Percentiles rank a stretch among this genome's conserved stretches.
These are phyloP conservation scores for Stephania cephalantha DNA, from an alignment of 164 flowering plant species.

Conservation along the genomic window DNA sequence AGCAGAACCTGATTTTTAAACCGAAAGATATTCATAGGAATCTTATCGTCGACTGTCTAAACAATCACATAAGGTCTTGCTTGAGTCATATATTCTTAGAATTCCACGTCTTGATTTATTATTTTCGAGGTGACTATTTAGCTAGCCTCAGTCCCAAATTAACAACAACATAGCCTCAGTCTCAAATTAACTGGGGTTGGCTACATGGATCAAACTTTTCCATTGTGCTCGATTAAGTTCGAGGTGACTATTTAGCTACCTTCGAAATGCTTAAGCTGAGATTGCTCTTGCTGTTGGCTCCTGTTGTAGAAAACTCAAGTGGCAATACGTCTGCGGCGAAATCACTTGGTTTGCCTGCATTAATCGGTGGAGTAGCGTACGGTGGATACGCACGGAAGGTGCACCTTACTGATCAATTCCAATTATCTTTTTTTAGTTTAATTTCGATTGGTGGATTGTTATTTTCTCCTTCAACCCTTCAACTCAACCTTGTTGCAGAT, in stretches of 20 bases:
- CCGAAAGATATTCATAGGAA: too few species aligned
- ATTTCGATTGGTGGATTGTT: not conserved
- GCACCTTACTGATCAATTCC: not conserved
- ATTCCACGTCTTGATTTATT: too few species aligned
- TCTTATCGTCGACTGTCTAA: too few species aligned
- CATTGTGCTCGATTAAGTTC: too few species aligned
- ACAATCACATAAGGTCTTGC: not conserved
- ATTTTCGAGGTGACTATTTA: not conserved
- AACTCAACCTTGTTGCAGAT: slow-evolving; percentile 36
- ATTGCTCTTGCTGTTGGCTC: not conserved
- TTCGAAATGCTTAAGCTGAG: not conserved
- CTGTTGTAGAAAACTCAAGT: slow-evolving; percentile 19
- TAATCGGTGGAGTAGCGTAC: slow-evolving; percentile 74
- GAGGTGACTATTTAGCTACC: not conserved
- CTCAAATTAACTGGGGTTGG: too few species aligned
- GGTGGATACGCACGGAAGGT: slow-evolving; percentile 92
- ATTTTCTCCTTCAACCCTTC: not conserved
- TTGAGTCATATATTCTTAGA: not conserved
- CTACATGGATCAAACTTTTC: too few species aligned
- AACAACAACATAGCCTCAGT: too few species aligned
- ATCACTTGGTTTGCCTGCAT: slow-evolving; percentile 21
- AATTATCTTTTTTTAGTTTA: not conserved
- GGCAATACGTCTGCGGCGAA: slow-evolving; percentile 2
- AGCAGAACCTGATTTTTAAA: too few species aligned
- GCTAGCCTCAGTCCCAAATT: not conserved